Conservation (phyloP, 257 asterid genomes). For the Ligustrum vulgare region DNA sequence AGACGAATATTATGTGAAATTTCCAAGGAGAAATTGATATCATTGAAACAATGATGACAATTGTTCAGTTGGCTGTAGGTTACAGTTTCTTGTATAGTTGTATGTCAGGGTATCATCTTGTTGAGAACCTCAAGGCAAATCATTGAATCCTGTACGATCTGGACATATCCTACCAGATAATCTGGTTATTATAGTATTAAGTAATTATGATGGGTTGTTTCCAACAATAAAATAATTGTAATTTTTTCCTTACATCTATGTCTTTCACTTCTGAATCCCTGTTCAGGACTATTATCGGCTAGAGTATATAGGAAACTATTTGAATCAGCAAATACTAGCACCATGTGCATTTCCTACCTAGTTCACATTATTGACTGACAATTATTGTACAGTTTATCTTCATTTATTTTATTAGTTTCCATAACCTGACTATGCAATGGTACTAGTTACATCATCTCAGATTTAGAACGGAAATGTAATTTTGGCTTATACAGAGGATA, state of each 20-base stretch:
- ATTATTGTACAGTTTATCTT: background rate
- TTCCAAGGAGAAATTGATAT: background rate
- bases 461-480: constrained; percentile 9
- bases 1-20: background rate
- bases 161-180: background rate
- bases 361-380: background rate
- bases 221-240: background rate
- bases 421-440: background rate
- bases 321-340: background rate
- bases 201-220: background rate
- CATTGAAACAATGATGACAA: background rate
- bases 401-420: constrained; percentile 12
- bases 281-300: background rate
- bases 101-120: background rate
- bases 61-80: background rate
- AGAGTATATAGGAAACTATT: background rate
- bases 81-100: background rate
- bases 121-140: background rate
- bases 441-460: background rate
- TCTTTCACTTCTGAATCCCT: background rate
- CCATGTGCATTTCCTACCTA: background rate
- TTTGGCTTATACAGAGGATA: constrained; percentile 18
- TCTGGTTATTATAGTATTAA: background rate
- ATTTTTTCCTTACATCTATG: background rate
- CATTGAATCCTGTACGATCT: background rate